These are phyloP conservation scores for Ricinus communis DNA, from an alignment of 345 rosid species.

Conservation along the genomic window DNA sequence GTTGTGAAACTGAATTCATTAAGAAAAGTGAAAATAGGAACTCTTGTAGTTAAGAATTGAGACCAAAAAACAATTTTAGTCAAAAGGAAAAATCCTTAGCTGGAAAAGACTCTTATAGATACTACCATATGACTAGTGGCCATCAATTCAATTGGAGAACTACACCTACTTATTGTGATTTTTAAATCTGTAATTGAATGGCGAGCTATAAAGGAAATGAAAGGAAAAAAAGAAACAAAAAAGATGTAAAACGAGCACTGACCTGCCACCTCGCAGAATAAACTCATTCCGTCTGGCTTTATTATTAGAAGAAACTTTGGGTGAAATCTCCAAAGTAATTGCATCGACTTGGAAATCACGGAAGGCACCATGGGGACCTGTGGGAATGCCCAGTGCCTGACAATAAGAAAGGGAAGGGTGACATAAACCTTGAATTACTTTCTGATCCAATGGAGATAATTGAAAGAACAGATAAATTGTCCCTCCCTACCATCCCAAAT, in stretches of 20 bases:
- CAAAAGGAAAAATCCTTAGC: neutral
- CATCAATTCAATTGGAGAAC: neutral
- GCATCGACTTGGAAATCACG: slow-evolving; percentile 96
- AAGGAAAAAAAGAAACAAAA: slow-evolving; percentile 4
- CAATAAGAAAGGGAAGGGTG: neutral
- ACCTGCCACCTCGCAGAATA: slow-evolving; percentile 74
- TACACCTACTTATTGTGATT: neutral
- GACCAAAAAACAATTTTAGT: neutral
- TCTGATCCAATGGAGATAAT: neutral
- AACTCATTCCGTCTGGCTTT: slow-evolving; percentile 61
- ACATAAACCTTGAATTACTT: neutral
- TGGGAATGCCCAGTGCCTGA: slow-evolving; percentile 93
- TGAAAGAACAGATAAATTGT: neutral
- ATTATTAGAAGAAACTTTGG: slow-evolving; percentile 44
- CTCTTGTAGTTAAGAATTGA: neutral
- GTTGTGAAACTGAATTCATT: too few relatives aligned
- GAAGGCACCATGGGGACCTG: slow-evolving; percentile 95
- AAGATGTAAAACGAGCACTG: slow-evolving; percentile 23
- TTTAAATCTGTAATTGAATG: neutral
- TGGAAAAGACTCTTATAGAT: neutral
- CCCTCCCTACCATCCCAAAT: neutral
- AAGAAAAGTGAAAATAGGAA: too few relatives aligned
- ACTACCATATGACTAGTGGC: neutral
- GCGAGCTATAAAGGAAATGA: neutral
- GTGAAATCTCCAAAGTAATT: slow-evolving; percentile 80